Evolutionary conservation across 2,329 filamentous ascomycete species (phyloP).

Genomic region (Alternaria brassicicola): DNA sequence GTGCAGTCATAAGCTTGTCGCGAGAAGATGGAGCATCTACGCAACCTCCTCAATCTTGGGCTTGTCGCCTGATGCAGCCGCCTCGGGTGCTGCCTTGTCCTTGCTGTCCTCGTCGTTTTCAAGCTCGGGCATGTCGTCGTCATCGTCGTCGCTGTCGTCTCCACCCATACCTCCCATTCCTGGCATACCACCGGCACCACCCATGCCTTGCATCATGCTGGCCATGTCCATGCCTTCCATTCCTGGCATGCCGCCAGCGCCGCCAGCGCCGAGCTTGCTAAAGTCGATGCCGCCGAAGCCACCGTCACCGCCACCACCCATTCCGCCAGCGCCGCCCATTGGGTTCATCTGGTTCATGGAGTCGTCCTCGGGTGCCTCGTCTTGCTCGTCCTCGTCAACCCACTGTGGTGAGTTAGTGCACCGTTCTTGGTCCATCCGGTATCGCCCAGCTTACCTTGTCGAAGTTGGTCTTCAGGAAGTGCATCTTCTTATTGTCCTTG

Average conservation of each 20-base stretch:
- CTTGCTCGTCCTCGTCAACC: slow-evolving; percentile 98
- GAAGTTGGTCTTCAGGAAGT: slow-evolving; percentile 98
- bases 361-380: slow-evolving; percentile 80
- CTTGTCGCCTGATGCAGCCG: slow-evolving; percentile 41
- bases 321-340: slow-evolving; percentile 55
- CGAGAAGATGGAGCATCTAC: slow-evolving; percentile 22
- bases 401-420: slow-evolving; percentile 62
- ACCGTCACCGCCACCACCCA: slow-evolving; percentile 59
- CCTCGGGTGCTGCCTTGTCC: slow-evolving; percentile 27
- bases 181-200: slow-evolving; percentile 29
- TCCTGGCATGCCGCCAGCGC: slow-evolving; percentile 52
- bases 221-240: slow-evolving; percentile 40
- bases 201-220: slow-evolving; percentile 44
- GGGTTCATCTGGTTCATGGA: slow-evolving; percentile 60
- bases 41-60: slow-evolving; percentile 57
- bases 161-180: slow-evolving; percentile 36
- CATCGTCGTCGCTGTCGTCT: slow-evolving; percentile 62
- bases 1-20: slow-evolving; percentile 19
- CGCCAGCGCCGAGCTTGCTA: slow-evolving; percentile 74
- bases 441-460: slow-evolving; percentile 72
- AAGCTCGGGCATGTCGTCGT: slow-evolving; percentile 79
- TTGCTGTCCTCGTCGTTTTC: slow-evolving; percentile 44
- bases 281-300: slow-evolving; percentile 91
- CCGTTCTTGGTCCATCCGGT: background rate
- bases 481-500: slow-evolving; percentile 86